Base-by-base conservation (phyloP, 805 yeast genomes). In the Clavispora santaluciae region DNA sequence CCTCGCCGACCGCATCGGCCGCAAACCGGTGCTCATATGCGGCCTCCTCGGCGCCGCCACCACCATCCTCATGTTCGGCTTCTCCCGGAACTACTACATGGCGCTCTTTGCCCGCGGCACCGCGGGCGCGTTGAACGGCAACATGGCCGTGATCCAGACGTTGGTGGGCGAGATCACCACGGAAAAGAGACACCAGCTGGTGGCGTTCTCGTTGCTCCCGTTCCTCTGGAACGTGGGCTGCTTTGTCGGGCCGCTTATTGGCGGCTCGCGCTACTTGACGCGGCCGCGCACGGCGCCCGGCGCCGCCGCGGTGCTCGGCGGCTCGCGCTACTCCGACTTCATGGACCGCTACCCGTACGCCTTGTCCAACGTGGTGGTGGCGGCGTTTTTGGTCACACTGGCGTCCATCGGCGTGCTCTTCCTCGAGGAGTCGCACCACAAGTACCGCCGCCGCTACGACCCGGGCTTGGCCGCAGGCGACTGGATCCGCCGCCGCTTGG, bases 341-440 rank as follows among this genome's bases (percentile, higher is more conserved):
- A 40, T 65, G 13, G 43, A 51, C 11, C 53, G 50, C 15, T 50
- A 61, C 41, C 73, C 73, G 4, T 68, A 68, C 38, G 72, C 72
- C 0, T 51, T 66, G 29, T 62, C 70, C 12, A 67, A 66, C 43
- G 46, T 68, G 2, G 65, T 59, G 6, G 70, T 67, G 20, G 55
- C 65, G 3, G 11, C 36, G 2, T 53, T 63, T 22, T 49, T 65
- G 22, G 39, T 56, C 43, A 23, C 52, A 13, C 57, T 67, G 23
- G 48, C 61, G 3, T 3, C 54, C n/a, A 38, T 50, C 12, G 71
- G 68, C 11, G 53, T 62, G 18, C 50, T 68, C 17, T 67, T 67
- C 42, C 46, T 68, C 20, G 70, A 68, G 42, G 73, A 68, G 42
- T 62, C 72, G 6, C 65, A 65, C 39, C 47, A 34, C 21, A 54